phyloP scores from a whole-genome alignment of 2,329 filamentous ascomycete species.

The Beauveria sp. region DNA sequence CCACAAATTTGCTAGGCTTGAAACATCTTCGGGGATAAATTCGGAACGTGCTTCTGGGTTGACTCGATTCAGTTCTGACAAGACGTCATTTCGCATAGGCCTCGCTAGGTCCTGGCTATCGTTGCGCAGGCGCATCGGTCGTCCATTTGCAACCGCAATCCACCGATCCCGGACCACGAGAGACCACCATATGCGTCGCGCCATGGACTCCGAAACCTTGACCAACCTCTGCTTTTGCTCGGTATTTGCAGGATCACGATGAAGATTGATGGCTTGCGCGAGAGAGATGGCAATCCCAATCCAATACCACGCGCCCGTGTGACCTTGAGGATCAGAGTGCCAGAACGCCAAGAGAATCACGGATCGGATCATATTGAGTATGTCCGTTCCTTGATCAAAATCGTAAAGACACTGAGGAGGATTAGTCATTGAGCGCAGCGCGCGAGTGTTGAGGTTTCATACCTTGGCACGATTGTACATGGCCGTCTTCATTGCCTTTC shows the following conservation, averaged over 20 bases:
- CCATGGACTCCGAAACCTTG: not conserved
- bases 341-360: not conserved
- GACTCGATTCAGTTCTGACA: not conserved
- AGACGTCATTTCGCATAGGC: not conserved
- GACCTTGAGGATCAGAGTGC: conserved; percentile 1
- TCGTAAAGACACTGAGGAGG: not conserved
- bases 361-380: not conserved
- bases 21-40: not conserved
- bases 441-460: not conserved
- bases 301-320: conserved; percentile 3
- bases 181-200: conserved; percentile 6
- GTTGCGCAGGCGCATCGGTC: conserved; percentile 7
- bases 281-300: not conserved
- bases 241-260: not conserved
- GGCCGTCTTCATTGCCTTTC: conserved; percentile 6
- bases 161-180: conserved; percentile 2
- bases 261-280: not conserved
- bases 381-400: not conserved
- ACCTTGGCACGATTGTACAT: conserved; percentile 10
- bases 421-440: not conserved
- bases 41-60: not conserved
- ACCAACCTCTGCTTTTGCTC: not conserved
- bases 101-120: not conserved
- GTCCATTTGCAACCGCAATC: conserved; percentile 5
- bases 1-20: not conserved